Evolutionary conservation across 1,284 basidiomycete species (phyloP).

Genomic region (Ustilago loliicola): DNA sequence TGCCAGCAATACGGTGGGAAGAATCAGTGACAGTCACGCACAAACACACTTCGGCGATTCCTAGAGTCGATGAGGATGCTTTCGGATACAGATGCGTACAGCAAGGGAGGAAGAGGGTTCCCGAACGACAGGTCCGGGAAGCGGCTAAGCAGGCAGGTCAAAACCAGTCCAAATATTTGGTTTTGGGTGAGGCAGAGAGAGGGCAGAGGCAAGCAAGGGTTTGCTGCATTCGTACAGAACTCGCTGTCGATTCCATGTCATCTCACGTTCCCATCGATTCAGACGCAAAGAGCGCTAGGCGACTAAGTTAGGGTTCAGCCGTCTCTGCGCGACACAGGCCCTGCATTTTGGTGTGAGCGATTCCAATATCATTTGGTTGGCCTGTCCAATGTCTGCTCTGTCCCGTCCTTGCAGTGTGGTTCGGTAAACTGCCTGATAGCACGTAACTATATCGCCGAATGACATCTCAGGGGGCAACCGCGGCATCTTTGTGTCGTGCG

Average conservation of each 20-base stretch:
- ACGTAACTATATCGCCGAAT: too few species aligned
- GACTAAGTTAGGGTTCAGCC: slow-evolving; percentile 3
- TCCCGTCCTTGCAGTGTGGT: too few species aligned
- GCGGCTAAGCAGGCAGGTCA: background rate
- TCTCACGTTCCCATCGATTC: slow-evolving; percentile 14
- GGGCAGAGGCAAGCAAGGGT: background rate
- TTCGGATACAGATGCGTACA: background rate
- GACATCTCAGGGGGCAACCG: too few species aligned
- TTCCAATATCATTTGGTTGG: too few species aligned
- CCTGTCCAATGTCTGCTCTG: too few species aligned
- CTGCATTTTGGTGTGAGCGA: too few species aligned
- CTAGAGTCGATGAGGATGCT: background rate
- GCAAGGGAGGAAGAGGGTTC: background rate
- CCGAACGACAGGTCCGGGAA: background rate
- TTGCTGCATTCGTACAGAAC: slow-evolving; percentile 3
- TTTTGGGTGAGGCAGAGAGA: background rate
- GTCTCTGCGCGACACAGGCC: too few species aligned
- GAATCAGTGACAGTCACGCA: background rate
- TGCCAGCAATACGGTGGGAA: background rate
- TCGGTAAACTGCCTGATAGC: background rate
- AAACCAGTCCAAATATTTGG: background rate
- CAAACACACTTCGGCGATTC: background rate
- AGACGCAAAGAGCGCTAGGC: background rate
- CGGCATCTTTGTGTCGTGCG: too few species aligned
- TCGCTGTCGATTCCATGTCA: background rate